Base-by-base conservation (phyloP, 352 stramenopile species). In the Phytophthora ramorum region DNA sequence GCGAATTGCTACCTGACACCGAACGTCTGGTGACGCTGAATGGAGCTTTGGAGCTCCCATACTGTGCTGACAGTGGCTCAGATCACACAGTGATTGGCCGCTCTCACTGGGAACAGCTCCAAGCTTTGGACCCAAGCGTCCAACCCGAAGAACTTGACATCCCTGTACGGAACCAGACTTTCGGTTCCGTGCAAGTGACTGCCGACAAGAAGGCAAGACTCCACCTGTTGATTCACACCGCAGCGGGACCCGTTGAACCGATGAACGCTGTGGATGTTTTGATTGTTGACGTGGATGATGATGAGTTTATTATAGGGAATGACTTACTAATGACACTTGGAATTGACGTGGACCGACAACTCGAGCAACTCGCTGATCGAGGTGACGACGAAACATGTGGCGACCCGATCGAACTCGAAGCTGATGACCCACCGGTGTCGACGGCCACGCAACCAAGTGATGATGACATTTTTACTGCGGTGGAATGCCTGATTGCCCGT, bases 81-180 rank as follows among this genome's bases (percentile, higher is more conserved):
- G 53, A 46, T 17, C 48, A 34, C 9, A 59, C 53, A 2, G 53
- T 61, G 0, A 61, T 52, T 6, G 13, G 53, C 0, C n/a, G 14
- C 1, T 51, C 41, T 2, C 53, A 61, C 17, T 61, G 41, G 53
- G 14, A 61, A 6, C 1, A 19, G 7, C 10, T 37, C 2, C 32
- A 13, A 2, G 9, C 7, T 9, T 12, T 37, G 32, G 32, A 37
- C 32, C 32, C 3, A 2, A 37, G 8, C 8, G 32, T 37, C 32
- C 32, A 12, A 13, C 32, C 7, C 8, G 10, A 14, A 14, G 2
- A 2, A 14, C 10, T 37, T 2, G 32, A 37, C 32, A 37, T 13
- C 8, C 34, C 32, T 9, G 32, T 37, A 7, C 7, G 32, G 32
- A 37, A 14, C 9, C 8, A 37, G 32, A 37, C 32, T 2, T 37